Percentiles rank a stretch among this genome's conserved stretches.
Conservation (phyloP, 2,329 filamentous ascomycete species). For the Mycocentrospora acerina region DNA sequence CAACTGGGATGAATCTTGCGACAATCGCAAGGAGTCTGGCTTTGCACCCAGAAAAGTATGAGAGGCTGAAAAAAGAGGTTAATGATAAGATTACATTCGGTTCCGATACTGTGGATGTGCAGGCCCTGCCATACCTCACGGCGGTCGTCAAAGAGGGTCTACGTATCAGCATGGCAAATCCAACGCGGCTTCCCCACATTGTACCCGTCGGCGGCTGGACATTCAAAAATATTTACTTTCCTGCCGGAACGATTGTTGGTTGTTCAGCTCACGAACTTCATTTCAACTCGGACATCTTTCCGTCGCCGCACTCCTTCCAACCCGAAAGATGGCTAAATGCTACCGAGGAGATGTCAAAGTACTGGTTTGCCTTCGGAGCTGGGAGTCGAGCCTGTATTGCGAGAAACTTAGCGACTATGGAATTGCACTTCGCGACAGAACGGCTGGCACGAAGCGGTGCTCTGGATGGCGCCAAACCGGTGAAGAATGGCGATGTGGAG, state of each 20-base stretch:
- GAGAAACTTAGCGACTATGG: conserved; percentile 31
- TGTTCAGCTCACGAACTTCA: conserved; percentile 33
- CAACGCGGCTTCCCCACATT: conserved; percentile 30
- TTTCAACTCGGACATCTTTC: conserved; percentile 22
- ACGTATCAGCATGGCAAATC: conserved; percentile 47
- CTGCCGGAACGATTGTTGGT: conserved; percentile 26
- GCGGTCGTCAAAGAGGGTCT: conserved; percentile 51
- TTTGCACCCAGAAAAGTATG: conserved; percentile 21
- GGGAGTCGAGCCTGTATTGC: conserved; percentile 36
- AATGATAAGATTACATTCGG: conserved; percentile 12
- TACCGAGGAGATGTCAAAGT: conserved; percentile 34
- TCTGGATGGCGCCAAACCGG: conserved; percentile 46
- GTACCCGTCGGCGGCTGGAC: conserved; percentile 30
- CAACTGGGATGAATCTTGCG: conserved; percentile 31
- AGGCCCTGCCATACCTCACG: conserved; percentile 47
- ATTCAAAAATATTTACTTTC: conserved; percentile 28
- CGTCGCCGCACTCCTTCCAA: conserved; percentile 15
- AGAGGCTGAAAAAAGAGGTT: conserved; percentile 23
- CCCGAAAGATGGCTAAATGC: conserved; percentile 39
- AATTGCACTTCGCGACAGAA: conserved; percentile 37
- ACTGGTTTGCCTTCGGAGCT: conserved; percentile 34
- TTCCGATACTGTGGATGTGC: conserved; percentile 12
- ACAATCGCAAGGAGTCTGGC: conserved; percentile 22
- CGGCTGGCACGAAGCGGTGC: conserved; percentile 48
- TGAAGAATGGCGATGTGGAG: conserved; percentile 46